Conservation (phyloP, 2,329 filamentous ascomycete species). For the Tothia fuscella region DNA sequence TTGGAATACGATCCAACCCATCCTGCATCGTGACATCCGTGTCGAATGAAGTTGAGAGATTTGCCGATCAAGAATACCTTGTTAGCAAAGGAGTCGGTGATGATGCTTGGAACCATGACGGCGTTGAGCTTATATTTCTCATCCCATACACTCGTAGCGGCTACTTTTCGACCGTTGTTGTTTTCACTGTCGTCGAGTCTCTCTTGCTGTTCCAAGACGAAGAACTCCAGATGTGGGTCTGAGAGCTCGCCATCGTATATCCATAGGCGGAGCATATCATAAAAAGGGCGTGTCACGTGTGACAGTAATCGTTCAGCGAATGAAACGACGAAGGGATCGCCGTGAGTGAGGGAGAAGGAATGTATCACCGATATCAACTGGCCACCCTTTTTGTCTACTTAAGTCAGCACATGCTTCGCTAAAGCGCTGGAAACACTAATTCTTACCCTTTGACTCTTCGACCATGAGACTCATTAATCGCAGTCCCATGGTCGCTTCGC, state of each 20-base stretch:
- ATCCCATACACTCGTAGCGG: conserved; percentile 88
- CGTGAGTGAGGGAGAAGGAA: conserved; percentile 82
- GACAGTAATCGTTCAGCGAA: conserved; percentile 83
- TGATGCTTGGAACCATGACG: conserved; percentile 83
- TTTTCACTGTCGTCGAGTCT: conserved; percentile 24
- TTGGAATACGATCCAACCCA: conserved; percentile 97
- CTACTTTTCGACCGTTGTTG: conserved; percentile 33
- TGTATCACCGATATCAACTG: conserved; percentile 91
- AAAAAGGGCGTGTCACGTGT: conserved; percentile 87
- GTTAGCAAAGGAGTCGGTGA: conserved; percentile 84
- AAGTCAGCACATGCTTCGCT: conserved; percentile 7
- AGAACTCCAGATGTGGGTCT: conserved; percentile 94
- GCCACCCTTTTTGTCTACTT: conserved; percentile 59
- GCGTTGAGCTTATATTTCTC: conserved; percentile 86
- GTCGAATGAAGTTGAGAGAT: conserved; percentile 93
- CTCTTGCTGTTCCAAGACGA: conserved; percentile 71
- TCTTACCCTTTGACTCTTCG: conserved; percentile 66
- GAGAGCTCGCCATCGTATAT: conserved; percentile 96
- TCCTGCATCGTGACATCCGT: conserved; percentile 82
- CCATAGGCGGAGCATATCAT: conserved; percentile 91
- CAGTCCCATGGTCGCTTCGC: conserved; percentile 91
- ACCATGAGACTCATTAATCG: conserved; percentile 89
- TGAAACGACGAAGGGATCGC: conserved; percentile 83
- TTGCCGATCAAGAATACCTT: conserved; percentile 97
- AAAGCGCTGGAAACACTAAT: background rate